phyloP scores from a whole-genome alignment of 331 rosid species.

The Ulmus americana region DNA sequence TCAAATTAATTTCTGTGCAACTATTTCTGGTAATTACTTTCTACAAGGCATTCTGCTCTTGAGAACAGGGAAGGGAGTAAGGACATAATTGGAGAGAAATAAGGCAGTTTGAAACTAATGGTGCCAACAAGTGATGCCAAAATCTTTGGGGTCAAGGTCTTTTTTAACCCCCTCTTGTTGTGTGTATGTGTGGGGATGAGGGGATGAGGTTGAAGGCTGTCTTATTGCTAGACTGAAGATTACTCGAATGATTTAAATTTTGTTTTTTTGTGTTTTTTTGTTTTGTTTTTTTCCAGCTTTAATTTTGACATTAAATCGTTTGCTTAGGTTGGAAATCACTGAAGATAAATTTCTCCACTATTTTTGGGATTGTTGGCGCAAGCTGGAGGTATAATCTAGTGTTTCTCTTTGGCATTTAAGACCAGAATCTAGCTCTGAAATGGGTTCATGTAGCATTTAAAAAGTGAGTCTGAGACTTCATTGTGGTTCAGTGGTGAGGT shows the following conservation, averaged over 20 bases:
- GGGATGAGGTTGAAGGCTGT: too few relatives aligned
- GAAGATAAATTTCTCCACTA: conserved; percentile 11
- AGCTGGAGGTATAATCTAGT: conserved; percentile 9
- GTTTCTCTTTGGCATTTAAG: neutral
- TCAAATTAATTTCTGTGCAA: neutral
- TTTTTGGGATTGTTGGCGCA: conserved; percentile 21
- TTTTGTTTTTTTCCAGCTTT: neutral
- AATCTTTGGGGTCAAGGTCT: neutral
- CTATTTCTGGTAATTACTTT: neutral
- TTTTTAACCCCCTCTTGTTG: too few relatives aligned
- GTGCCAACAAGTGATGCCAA: neutral
- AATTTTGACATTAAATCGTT: neutral
- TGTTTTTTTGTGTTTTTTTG: too few relatives aligned
- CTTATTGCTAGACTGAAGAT: neutral
- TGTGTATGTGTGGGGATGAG: too few relatives aligned
- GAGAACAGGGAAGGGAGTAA: neutral
- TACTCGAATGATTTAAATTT: neutral
- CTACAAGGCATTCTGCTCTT: neutral
- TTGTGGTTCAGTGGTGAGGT: too few relatives aligned
- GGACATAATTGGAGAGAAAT: neutral
- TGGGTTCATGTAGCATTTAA: too few relatives aligned
- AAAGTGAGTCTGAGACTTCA: too few relatives aligned
- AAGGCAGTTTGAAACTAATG: neutral
- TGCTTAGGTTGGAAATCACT: conserved; percentile 15
- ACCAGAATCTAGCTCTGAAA: neutral